Base-by-base conservation (phyloP, 163 green algal species). In the Trebouxiophyceae sp. region DNA sequence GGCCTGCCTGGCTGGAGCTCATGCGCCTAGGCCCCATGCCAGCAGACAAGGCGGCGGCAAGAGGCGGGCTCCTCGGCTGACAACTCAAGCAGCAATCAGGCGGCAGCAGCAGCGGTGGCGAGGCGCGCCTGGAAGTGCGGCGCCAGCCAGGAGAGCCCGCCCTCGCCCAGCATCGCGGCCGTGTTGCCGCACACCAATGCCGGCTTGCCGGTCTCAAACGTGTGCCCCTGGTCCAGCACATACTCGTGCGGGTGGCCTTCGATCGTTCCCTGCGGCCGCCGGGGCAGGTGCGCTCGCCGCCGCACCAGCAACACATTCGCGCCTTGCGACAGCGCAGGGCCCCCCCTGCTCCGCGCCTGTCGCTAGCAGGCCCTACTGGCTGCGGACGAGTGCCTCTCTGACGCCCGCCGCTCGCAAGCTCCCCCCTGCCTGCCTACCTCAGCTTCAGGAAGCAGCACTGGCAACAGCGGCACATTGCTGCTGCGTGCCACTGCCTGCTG, bases 151-250 rank as follows among this genome's bases (percentile, higher is more conserved):
- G 73, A 67, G 57, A 88, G 65, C 77, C 79, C 86, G 60, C 64
- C 81, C 39, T 95, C 87, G 0, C 82, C 84, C 7, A 95, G 71
- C 86, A 96, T 95, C n/a, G 85, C 79, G 1, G 80, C 81, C 2
- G 84, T 91, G 77, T 94, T 96, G 57, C 89, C 89, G 73, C 89
- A 93, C 46, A 96, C 90, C 45, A 89, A 72, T 65, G 89, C 84
- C 33, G 84, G 87, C 60, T 91, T 92, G 61, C 83, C 81, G 19
- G 77, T 84, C 68, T 83, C 72, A 50, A 91, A 91, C 27, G 54
- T 71, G 76, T 95, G 84, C 69, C 88, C 74, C 61, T 93, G 81
- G 65, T 96, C 89, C 50, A 97, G 78, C 5, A 69, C 50, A 60
- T 92, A 95, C 1, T 68, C 68, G 65, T 88, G 71, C 20, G 72